Evolutionary conservation across 1,139 yeast species (phyloP), one percentile per base, ranked within the genome.

Genomic region (Lodderomyces metapsilosis): DNA sequence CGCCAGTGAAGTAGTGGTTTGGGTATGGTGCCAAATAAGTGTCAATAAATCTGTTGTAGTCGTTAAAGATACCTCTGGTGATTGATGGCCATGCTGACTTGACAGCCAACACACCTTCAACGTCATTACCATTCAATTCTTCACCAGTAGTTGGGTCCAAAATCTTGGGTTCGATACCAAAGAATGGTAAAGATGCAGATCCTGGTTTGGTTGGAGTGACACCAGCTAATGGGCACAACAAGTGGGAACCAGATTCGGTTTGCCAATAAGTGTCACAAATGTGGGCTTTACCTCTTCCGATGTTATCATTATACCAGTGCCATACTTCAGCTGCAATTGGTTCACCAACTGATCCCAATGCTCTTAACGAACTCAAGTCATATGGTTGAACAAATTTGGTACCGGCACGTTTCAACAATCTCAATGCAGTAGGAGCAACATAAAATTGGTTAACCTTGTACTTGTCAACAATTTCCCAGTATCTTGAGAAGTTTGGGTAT

Each of bases 251-350:
- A 12, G 88, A 80, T 61, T 84, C 92, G 5, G 92, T 84, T 71
- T 84, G 89, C 92, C 92, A 84, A 67, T 84, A 84, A 37, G 92
- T 84, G 63, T 84, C 92, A 50, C 82, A 80, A 52, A 84, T 80
- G 55, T 85, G 88, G 39, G 86, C 84, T 60, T 83, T 75, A 36
- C 78, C 79, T 54, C 85, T 76, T 53, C 95, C 96, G 54, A 87
- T 80, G 51, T 81, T 73, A 50, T 84, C 88, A 55, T 81, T 82
- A 62, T 85, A 87, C 96, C 96, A 87, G 58, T 84, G 88, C 96
- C 96, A 87, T 44, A 87, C 89, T 58, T 87, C 96, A 34, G 91
- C 88, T 27, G 95, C 94, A 62, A 87, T 87, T 48, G 96, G 96
- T 63, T 87, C 96, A 59, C 96, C 96, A 36, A 87, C 96, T 10